These are phyloP conservation scores for Chlamydomonas sp. DNA, from an alignment of 139 green algal species.

Conservation along the genomic window DNA sequence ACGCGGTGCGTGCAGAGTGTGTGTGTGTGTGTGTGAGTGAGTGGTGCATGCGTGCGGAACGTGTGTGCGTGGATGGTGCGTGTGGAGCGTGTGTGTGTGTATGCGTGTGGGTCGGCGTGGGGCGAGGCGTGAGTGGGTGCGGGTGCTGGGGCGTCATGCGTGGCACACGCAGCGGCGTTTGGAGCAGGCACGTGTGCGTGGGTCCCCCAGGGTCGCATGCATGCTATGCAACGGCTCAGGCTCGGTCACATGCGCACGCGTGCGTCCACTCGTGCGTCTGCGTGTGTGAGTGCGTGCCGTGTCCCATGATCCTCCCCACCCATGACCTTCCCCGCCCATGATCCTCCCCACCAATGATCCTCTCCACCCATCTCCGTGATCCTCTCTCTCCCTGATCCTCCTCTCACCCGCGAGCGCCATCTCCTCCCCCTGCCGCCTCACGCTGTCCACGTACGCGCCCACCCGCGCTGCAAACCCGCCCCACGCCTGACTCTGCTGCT, in stretches of 20 bases:
- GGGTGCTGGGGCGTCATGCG: too few species aligned
- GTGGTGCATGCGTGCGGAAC: too few species aligned
- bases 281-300: background rate
- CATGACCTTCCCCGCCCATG: background rate
- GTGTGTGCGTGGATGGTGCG: too few species aligned
- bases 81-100: too few species aligned
- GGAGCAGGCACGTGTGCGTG: too few species aligned
- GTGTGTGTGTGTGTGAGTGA: too few species aligned
- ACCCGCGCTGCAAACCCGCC: conserved; percentile 7
- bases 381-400: background rate
- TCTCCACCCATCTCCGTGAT: conserved; percentile 9
- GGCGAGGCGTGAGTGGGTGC: too few species aligned
- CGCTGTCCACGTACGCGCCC: conserved; percentile 21
- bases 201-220: too few species aligned
- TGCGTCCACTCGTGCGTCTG: too few species aligned
- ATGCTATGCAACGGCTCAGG: background rate
- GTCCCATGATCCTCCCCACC: background rate
- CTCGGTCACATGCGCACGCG: background rate
- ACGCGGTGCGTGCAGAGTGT: too few species aligned
- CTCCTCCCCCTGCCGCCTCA: conserved; percentile 25
- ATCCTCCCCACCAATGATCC: background rate
- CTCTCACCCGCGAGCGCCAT: conserved; percentile 32
- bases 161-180: too few species aligned
- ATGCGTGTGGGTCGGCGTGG: too few species aligned
- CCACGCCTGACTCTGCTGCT: conserved; percentile 27